phyloP scores from a whole-genome alignment of 73 alveolate species.

The Breviolum minutum region DNA sequence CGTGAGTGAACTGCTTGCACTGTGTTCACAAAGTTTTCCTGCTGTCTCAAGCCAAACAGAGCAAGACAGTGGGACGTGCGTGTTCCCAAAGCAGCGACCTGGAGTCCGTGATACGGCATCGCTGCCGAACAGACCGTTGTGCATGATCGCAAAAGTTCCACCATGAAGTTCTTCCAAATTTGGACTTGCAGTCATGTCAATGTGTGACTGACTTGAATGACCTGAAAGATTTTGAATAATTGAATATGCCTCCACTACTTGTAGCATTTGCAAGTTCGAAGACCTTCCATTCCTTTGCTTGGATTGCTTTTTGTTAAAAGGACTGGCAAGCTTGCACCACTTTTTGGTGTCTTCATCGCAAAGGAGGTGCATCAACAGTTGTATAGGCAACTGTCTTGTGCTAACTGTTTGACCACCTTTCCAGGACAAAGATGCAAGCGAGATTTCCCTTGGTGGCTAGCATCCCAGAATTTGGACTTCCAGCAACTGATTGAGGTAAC shows the following conservation, averaged over 20 bases:
- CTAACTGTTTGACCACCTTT: background rate
- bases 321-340: slow-evolving; percentile 55
- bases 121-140: slow-evolving; percentile 23
- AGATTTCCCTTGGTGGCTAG: slow-evolving; percentile 62
- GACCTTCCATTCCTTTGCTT: background rate
- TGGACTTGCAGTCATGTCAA: too few relatives aligned
- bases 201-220: too few relatives aligned
- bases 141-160: background rate
- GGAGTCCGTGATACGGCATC: slow-evolving; percentile 43
- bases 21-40: slow-evolving; percentile 58
- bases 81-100: slow-evolving; percentile 18
- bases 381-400: background rate
- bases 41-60: slow-evolving; percentile 67
- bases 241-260: background rate
- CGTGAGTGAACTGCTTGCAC: slow-evolving; percentile 28
- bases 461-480: background rate
- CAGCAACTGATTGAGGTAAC: background rate
- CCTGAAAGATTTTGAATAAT: background rate
- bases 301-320: background rate
- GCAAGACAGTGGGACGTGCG: slow-evolving; percentile 76
- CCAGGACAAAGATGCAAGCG: slow-evolving; percentile 87
- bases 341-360: slow-evolving; percentile 88
- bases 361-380: background rate
- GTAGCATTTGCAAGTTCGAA: too few relatives aligned
- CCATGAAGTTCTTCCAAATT: background rate